Evolutionary conservation across 331 rosid species (phyloP).

Genomic region (Prunus yedoensis): DNA sequence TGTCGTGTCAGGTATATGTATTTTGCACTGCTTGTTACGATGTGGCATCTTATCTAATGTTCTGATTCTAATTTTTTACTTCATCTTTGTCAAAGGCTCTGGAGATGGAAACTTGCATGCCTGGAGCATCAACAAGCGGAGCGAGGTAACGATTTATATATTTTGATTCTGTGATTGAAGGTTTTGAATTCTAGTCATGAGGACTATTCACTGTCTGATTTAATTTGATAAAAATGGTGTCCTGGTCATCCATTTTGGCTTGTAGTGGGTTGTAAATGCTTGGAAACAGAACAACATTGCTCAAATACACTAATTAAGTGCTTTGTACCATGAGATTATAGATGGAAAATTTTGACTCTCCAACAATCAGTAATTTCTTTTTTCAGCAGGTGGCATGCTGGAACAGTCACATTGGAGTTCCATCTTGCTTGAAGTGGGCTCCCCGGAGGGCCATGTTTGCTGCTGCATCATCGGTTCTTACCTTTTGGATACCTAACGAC

Average conservation of each 20-base stretch:
- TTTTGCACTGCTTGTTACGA: not conserved
- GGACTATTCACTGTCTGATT: not conserved
- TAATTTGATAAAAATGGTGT: too few species aligned
- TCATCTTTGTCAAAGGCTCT: conserved; percentile 50
- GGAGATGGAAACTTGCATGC: conserved; percentile 93
- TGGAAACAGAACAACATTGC: too few species aligned
- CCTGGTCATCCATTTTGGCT: too few species aligned
- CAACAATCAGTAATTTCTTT: not conserved
- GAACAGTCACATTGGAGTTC: conserved; percentile 84
- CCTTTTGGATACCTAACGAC: conserved; percentile 82
- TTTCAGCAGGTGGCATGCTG: conserved; percentile 68
- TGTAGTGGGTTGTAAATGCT: too few species aligned
- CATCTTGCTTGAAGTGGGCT: conserved; percentile 94
- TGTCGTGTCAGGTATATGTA: conserved; percentile 68
- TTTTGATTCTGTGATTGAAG: not conserved
- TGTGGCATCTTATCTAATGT: not conserved
- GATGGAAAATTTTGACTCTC: not conserved
- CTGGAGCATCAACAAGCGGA: conserved; percentile 74
- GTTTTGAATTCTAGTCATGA: not conserved
- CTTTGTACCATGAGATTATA: too few species aligned
- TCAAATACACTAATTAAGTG: too few species aligned
- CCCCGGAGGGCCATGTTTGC: conserved; percentile 94
- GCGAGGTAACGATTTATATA: conserved; percentile 56
- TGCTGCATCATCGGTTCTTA: conserved; percentile 81
- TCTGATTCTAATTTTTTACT: not conserved